Conservation (phyloP, 495 filamentous ascomycete genomes). For the Penicillium diatomitis region DNA sequence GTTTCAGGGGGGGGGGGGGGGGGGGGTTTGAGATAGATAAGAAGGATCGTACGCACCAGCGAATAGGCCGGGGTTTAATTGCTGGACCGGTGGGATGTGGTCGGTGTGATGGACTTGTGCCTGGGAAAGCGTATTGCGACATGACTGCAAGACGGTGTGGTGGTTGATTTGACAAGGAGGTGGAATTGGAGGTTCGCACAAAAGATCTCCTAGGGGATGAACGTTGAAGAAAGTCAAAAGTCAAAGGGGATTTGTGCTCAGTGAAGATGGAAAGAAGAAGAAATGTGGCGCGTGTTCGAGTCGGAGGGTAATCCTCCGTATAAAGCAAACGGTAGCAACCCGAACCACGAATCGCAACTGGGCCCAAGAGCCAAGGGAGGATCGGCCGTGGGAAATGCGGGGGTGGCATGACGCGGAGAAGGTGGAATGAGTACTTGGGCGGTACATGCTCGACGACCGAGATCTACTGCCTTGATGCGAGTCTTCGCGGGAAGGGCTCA, state of each 20-base stretch:
- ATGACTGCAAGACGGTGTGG: not conserved
- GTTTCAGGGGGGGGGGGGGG: too few species aligned
- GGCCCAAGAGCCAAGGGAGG: too few species aligned
- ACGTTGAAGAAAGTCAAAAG: too few species aligned
- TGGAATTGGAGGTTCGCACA: not conserved
- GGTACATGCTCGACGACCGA: too few species aligned
- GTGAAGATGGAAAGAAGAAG: not conserved
- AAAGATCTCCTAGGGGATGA: not conserved
- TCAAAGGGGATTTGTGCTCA: not conserved
- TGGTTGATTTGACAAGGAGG: not conserved
- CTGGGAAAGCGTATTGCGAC: slow-evolving; percentile 17
- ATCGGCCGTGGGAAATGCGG: too few species aligned
- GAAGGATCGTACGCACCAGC: slow-evolving; percentile 10
- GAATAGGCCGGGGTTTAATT: slow-evolving; percentile 12
- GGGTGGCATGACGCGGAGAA: too few species aligned
- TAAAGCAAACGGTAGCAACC: not conserved
- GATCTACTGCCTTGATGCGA: too few species aligned
- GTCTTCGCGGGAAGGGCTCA: too few species aligned
- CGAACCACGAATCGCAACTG: too few species aligned
- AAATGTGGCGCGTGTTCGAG: slow-evolving; percentile 7
- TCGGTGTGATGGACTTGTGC: slow-evolving; percentile 12
- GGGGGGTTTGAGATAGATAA: not conserved
- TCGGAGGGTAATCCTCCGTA: slow-evolving; percentile 4
- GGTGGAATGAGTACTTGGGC: too few species aligned
- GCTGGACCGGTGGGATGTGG: slow-evolving; percentile 5